Base-by-base conservation (phyloP, 768 basidiomycete genomes). In the Boletellus emodensis region DNA sequence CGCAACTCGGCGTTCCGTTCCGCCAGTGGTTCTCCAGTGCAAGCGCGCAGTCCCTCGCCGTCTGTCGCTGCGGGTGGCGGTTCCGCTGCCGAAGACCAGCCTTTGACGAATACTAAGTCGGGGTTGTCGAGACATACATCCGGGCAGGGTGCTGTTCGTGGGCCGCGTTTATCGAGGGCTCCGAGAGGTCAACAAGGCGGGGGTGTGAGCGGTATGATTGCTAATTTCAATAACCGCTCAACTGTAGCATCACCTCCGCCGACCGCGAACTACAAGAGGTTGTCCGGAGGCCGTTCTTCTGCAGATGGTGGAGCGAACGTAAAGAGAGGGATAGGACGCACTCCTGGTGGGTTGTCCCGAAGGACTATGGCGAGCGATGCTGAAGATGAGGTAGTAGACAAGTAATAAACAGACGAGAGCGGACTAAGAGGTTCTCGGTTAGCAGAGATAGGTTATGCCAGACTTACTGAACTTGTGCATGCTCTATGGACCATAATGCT, bases 351-450 rank as follows among this genome's bases (percentile, higher is more conserved):
- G 28, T 75, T 84, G 48, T 83, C 86, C 46, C 78, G 87, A 61
- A 78, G 87, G 65, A 89, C 87, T 43, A 85, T 87, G 84, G 86
- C 84, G 37, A 87, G 85, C 61, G 88, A 90, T 61, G 87, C 87
- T 33, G 89, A 91, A 63, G 89, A 90, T 54, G 80, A 85, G 56
- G 71, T 86, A 50, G 73, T 85, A 49, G 68, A 68, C 4, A 68
- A 68, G 52, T 61, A 42, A 51, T 15, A 35, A 48, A 8, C 6
- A 12, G 50, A 24, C 22, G 44, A 11, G 20, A 39, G 15, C 38
- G 28, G 41, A 40, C 15, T 30, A 7, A 26, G 26, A 43, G 41
- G 35, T 18, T 38, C 26, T 46, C n/a, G 4, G 9, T 11, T 33
- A 34, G 20, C 32, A 14, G 10, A 2, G 20, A 12, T 2, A 6